Evolutionary conservation across 441 rosid species (phyloP).

Genomic region (Dalechampia spathulata): DNA sequence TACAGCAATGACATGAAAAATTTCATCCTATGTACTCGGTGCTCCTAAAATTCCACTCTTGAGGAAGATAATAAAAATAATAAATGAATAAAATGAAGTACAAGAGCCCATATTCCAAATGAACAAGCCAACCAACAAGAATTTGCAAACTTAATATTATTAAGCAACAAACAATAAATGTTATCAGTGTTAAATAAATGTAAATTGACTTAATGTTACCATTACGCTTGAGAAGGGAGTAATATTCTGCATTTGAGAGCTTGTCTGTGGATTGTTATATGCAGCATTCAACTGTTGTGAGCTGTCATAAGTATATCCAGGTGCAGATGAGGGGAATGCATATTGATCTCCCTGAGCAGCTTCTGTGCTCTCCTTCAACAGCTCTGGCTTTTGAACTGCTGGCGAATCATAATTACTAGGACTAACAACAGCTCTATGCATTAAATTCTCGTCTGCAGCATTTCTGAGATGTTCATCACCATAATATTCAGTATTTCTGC

Average conservation of each 20-base stretch:
- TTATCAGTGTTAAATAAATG: no score
- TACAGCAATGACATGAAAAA: neutral
- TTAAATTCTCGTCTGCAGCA: slow-evolving; percentile 45
- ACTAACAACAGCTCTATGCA: slow-evolving; percentile 38
- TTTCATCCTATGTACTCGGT: neutral
- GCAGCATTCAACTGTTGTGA: slow-evolving; percentile 58
- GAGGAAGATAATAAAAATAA: no score
- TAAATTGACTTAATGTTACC: slow-evolving; percentile 39
- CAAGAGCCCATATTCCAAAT: no score
- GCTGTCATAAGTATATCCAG: slow-evolving; percentile 58
- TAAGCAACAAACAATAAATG: neutral
- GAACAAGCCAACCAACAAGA: no score
- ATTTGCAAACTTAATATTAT: neutral
- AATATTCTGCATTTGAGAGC: slow-evolving; percentile 70
- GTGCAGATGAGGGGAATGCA: slow-evolving; percentile 57
- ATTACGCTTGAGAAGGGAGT: slow-evolving; percentile 66
- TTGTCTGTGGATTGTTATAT: slow-evolving; percentile 48
- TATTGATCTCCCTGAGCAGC: slow-evolving; percentile 58
- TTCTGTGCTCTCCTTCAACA: slow-evolving; percentile 65
- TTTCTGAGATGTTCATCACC: slow-evolving; percentile 66
- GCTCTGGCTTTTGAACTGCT: slow-evolving; percentile 55
- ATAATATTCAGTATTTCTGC: slow-evolving; percentile 69
- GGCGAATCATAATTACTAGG: slow-evolving; percentile 54
- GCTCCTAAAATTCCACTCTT: neutral
- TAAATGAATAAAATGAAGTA: no score